phyloP scores from a whole-genome alignment of 495 filamentous ascomycete genomes.

The Xylaria flabelliformis region DNA sequence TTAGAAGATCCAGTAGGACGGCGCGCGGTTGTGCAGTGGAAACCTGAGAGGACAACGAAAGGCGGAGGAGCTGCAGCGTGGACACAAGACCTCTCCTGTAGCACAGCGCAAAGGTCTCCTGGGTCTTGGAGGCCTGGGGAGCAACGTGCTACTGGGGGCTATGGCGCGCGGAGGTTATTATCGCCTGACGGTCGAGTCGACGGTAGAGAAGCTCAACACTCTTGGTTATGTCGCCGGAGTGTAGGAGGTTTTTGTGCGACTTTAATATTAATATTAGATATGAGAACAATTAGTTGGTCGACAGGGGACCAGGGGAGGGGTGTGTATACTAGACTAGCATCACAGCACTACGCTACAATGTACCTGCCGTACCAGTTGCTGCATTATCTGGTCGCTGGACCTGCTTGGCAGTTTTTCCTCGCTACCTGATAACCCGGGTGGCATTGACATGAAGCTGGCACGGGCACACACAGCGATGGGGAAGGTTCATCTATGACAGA shows the following conservation, averaged over 20 bases:
- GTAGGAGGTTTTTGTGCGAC: constrained; percentile 60
- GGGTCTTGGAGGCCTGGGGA: constrained; percentile 41
- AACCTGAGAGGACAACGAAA: constrained; percentile 44
- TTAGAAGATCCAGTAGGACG: constrained; percentile 51
- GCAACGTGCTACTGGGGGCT: constrained; percentile 43
- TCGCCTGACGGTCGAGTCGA: constrained; percentile 40
- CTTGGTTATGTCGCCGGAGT: constrained; percentile 54
- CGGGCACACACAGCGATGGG: constrained; percentile 26
- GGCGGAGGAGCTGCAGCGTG: constrained; percentile 53
- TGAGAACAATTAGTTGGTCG: constrained; percentile 37
- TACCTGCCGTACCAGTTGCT: constrained; percentile 42
- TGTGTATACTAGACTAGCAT: constrained; percentile 32
- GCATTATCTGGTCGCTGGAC: constrained; percentile 35
- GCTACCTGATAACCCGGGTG: constrained; percentile 29
- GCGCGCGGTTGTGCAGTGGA: constrained; percentile 53
- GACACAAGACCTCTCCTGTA: constrained; percentile 45
- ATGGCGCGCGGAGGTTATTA: constrained; percentile 41
- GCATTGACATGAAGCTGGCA: constrained; percentile 43
- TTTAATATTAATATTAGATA: constrained; percentile 48
- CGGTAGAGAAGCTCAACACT: constrained; percentile 48
- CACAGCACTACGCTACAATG: constrained; percentile 29
- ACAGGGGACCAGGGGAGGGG: constrained; percentile 41
- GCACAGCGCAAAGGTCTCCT: constrained; percentile 40
- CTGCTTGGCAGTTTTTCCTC: constrained; percentile 41
- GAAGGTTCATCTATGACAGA: constrained; percentile 24